Percentiles rank a stretch among this genome's conserved stretches.
Conservation (phyloP, 2,329 filamentous ascomycete genomes). For the Juglanconis oblonga region DNA sequence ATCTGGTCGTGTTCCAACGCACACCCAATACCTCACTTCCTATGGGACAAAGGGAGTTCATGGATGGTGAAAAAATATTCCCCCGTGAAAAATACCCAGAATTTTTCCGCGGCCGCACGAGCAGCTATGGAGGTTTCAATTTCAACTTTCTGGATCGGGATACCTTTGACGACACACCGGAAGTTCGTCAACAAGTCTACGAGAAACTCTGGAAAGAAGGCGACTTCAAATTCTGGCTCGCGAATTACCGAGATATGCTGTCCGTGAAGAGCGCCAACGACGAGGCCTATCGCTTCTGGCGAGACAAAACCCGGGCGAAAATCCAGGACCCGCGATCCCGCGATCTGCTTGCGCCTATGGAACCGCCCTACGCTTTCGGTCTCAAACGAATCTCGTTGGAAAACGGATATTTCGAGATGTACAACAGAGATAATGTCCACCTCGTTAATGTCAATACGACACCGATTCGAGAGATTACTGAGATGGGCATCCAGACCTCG, state of each 20-base stretch:
- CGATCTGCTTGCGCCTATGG: constrained; percentile 38
- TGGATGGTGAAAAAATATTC: constrained; percentile 41
- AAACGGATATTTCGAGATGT: constrained; percentile 31
- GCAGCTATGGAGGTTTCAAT: constrained; percentile 36
- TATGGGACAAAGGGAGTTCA: constrained; percentile 44
- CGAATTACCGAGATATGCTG: constrained; percentile 39
- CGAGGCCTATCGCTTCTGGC: constrained; percentile 39
- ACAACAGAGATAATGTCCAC: constrained; percentile 31
- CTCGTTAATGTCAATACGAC: constrained; percentile 29
- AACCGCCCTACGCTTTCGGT: constrained; percentile 34
- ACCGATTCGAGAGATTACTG: constrained; percentile 23
- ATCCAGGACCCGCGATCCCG: constrained; percentile 35
- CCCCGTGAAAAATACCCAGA: constrained; percentile 29
- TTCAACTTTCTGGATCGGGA: constrained; percentile 44
- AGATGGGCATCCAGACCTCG: constrained; percentile 24
- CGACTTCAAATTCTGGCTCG: constrained; percentile 39
- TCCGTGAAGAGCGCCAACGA: constrained; percentile 34
- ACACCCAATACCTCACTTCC: constrained; percentile 54
- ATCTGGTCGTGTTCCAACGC: constrained; percentile 48
- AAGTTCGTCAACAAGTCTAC: constrained; percentile 30
- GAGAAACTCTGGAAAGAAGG: constrained; percentile 33
- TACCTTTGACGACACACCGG: constrained; percentile 39
- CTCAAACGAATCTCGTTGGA: constrained; percentile 23
- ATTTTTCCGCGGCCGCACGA: constrained; percentile 39
- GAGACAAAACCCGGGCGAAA: constrained; percentile 33